Conservation (phyloP, 768 basidiomycete genomes). For the Lepiota venenata region DNA sequence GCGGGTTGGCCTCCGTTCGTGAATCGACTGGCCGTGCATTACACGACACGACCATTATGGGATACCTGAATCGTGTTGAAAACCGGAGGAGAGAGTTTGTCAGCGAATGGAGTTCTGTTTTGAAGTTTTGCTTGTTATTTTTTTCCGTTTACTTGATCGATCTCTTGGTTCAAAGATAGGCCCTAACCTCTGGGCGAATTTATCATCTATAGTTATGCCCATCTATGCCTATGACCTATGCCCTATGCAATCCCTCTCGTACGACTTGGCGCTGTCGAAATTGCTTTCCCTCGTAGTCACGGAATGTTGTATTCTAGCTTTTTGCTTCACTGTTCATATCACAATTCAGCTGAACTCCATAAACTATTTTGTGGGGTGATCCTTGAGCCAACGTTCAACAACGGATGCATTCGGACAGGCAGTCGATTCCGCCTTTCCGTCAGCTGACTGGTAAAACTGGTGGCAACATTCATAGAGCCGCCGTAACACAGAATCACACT, state of each 20-base stretch:
- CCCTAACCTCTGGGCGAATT: no score
- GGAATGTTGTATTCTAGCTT: neutral
- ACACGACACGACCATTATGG: neutral
- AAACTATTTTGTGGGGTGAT: constrained; percentile 31
- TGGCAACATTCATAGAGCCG: constrained; percentile 63
- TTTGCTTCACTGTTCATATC: neutral
- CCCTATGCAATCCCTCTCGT: neutral
- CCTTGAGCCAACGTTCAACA: constrained; percentile 57
- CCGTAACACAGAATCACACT: constrained; percentile 49
- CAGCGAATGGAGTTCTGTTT: neutral
- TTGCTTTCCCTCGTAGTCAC: neutral
- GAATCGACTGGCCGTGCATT: neutral
- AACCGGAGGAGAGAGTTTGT: neutral
- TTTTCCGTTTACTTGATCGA: neutral
- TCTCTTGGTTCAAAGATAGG: neutral
- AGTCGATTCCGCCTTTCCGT: constrained; percentile 43
- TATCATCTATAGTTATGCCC: no score
- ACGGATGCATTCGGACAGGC: constrained; percentile 58
- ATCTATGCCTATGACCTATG: neutral
- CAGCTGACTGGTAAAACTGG: constrained; percentile 45
- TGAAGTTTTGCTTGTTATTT: neutral
- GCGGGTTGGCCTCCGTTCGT: neutral
- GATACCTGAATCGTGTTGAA: neutral
- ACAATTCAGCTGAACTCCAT: no score
- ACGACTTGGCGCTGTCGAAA: neutral